A percentile compares a stretch with the other conserved stretches of the same genome.
phyloP scores from a whole-genome alignment of 1,284 basidiomycete genomes.

The Moesziomyces sp. region DNA sequence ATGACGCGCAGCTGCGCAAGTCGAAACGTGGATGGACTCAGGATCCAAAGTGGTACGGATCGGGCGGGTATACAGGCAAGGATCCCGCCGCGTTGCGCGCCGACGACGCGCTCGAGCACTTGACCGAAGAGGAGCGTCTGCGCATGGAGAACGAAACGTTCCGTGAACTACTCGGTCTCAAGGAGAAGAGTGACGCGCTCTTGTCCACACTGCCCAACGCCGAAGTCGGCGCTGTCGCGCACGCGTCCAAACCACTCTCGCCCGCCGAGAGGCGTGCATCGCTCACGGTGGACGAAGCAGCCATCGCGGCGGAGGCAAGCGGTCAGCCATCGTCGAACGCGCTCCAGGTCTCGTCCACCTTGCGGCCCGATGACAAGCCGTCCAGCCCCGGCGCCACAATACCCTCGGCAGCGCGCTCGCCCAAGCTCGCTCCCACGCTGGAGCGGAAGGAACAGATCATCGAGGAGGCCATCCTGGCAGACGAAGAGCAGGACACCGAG shows the following conservation, averaged over 20 bases:
- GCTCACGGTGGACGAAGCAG: slow-evolving; percentile 42
- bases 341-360: slow-evolving; percentile 37
- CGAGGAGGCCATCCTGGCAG: slow-evolving; percentile 47
- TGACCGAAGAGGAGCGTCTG: slow-evolving; percentile 60
- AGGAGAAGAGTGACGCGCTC: slow-evolving; percentile 47
- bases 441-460: slow-evolving; percentile 48
- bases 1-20: slow-evolving; percentile 7
- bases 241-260: slow-evolving; percentile 21
- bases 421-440: slow-evolving; percentile 20
- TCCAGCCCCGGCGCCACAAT: slow-evolving; percentile 2
- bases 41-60: slow-evolving; percentile 58
- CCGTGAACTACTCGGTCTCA: slow-evolving; percentile 54
- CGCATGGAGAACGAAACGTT: slow-evolving; percentile 63
- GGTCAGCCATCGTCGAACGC: slow-evolving; percentile 40
- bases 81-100: slow-evolving; percentile 50
- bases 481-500: slow-evolving; percentile 24
- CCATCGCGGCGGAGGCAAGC: slow-evolving; percentile 46
- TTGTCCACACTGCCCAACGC: slow-evolving; percentile 6
- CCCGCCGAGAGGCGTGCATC: slow-evolving; percentile 31
- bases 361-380: slow-evolving; percentile 24
- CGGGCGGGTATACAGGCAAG: slow-evolving; percentile 62
- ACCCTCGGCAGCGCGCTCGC: slow-evolving; percentile 23
- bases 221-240: neutral
- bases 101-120: slow-evolving; percentile 52
- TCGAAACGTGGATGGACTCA: slow-evolving; percentile 38